These are phyloP conservation scores for Xylaria flabelliformis DNA, from an alignment of 495 filamentous ascomycete species.

Conservation along the genomic window DNA sequence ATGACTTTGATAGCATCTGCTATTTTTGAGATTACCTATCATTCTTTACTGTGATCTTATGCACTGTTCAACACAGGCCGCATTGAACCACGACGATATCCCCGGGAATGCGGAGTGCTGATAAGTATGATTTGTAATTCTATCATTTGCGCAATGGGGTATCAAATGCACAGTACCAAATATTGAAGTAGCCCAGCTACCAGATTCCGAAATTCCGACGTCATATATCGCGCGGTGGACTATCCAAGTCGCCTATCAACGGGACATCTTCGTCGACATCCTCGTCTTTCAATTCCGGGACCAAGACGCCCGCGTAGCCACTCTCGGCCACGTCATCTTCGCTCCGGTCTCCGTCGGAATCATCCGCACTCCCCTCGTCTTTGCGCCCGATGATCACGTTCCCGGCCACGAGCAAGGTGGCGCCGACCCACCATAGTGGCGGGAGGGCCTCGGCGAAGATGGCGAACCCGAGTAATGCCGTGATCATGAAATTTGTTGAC, in stretches of 20 bases:
- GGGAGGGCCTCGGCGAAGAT: conserved; percentile 76
- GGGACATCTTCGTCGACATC: conserved; percentile 40
- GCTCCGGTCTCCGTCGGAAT: conserved; percentile 6
- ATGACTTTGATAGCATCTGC: neutral
- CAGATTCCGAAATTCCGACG: neutral
- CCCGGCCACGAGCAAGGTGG: conserved; percentile 81
- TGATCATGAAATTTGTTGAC: conserved; percentile 88
- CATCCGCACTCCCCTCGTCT: conserved; percentile 60
- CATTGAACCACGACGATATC: neutral
- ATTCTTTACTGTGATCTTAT: neutral
- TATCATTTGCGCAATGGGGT: neutral
- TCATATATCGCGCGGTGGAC: conserved; percentile 2
- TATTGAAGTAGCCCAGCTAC: neutral
- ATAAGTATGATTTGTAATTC: neutral
- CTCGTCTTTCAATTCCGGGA: conserved; percentile 35
- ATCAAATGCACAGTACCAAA: conserved; percentile 2
- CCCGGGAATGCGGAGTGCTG: neutral
- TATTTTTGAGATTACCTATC: neutral
- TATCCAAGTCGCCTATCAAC: conserved; percentile 34
- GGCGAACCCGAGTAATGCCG: conserved; percentile 79
- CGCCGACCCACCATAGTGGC: conserved; percentile 88
- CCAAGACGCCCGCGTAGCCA: conserved; percentile 25
- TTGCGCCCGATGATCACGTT: conserved; percentile 89
- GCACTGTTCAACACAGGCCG: neutral
- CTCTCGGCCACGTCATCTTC: conserved; percentile 26